Evolutionary conservation across 2,329 filamentous ascomycete genomes (phyloP).

Genomic region (Trichoderma semiorbis): DNA sequence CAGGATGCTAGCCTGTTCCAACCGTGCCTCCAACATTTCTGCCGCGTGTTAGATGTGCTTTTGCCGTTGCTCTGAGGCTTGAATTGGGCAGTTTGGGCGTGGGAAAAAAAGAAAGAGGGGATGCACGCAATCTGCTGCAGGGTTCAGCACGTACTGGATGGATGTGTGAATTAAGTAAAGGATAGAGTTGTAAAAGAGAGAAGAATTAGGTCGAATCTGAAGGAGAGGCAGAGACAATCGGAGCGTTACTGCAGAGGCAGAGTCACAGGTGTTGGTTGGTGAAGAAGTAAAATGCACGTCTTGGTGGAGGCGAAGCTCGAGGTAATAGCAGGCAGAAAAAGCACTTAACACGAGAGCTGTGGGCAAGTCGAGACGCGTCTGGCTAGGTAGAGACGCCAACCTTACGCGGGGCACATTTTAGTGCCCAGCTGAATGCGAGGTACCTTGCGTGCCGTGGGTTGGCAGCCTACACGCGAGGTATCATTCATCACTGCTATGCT

Average conservation of each 20-base stretch:
- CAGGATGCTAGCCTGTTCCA: slow-evolving; percentile 88
- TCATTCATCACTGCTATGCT: background rate
- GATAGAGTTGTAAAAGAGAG: background rate
- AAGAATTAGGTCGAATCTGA: background rate
- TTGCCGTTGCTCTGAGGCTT: background rate
- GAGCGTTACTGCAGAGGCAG: background rate
- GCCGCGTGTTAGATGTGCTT: slow-evolving; percentile 14
- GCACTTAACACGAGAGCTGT: slow-evolving; percentile 19
- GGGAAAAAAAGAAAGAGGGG: background rate
- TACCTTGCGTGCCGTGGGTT: background rate
- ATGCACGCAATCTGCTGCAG: background rate
- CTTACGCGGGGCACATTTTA: slow-evolving; percentile 27
- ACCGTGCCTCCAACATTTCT: slow-evolving; percentile 90
- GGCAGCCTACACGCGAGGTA: background rate
- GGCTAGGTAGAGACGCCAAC: slow-evolving; percentile 28
- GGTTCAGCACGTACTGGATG: background rate
- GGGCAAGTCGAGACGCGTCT: slow-evolving; percentile 19
- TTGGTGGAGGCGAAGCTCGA: slow-evolving; percentile 12
- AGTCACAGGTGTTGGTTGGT: background rate
- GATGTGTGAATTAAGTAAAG: background rate
- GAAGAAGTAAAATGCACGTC: slow-evolving; percentile 3
- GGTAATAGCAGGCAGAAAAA: slow-evolving; percentile 17
- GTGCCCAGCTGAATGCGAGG: background rate
- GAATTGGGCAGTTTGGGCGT: background rate
- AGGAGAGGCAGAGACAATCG: background rate